Evolutionary conservation across 208 protist genomes (phyloP), one percentile per base, ranked within the genome.

Genomic region (Phytomonas sp.): DNA sequence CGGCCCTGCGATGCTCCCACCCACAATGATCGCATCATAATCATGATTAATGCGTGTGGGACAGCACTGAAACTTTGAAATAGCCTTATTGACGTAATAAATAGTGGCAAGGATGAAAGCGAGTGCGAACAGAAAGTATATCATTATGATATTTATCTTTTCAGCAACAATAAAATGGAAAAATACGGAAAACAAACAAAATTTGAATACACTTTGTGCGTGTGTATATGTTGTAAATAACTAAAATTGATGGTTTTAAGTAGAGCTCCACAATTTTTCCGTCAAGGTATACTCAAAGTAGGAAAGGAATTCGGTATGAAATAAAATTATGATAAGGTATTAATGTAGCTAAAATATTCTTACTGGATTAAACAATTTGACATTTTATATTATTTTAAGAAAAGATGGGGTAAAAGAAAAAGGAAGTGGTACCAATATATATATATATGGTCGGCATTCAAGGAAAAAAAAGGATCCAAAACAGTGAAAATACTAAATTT

Each of bases 1-100:
- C n/a, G 89, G 80, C 52, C 93, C 93, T 31, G 83, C 88, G 56
- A 98, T 94, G 77, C 93, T 96, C 69, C 89, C 93, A 23, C 95
- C 95, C 3, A 97, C 87, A 63, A 98, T 79, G 73, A 97, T 95
- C 23, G 86, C 89, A 72, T 98, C 95, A 72, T 92, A 96, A 42
- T 95, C 87, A 63, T 96, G 92, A n/a, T 78, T 70, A 12, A 76
- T 84, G 12, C 86, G 83, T 19, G 74, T 66, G 19, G 77, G 75
- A 32, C 70, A 77, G 19, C 76, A 73, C 42, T 80, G 82, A 33
- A 83, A 31, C 60, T 75, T 74, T 34, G 81, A 84, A 11, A 91
- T 42, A 7, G 77, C 40, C 66, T 74, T 74, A 68, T 94, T 92
- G 31, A 92, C n/a, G 36, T 77, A 72, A 16, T 90, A 74, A 1